Conservation (phyloP, 371 early-diverging fungal species). For the Coemansia sp. region DNA sequence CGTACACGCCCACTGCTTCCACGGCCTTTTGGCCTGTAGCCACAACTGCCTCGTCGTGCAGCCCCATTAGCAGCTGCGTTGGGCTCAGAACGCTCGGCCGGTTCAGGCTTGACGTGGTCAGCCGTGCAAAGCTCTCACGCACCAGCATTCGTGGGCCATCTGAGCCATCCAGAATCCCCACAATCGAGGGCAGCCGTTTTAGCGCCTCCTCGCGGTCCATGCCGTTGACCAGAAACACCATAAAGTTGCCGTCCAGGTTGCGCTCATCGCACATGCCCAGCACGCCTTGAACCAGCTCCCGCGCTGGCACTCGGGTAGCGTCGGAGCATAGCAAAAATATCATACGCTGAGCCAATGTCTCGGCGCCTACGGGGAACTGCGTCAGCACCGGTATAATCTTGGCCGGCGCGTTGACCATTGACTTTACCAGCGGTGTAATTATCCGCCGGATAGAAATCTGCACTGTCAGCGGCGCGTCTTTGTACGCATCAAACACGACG, state of each 20-base stretch:
- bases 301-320: conserved; percentile 56
- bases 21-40: background rate
- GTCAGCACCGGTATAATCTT: conserved; percentile 64
- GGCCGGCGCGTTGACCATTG: conserved; percentile 64
- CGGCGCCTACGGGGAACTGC: conserved; percentile 73
- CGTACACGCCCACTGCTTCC: conserved; percentile 23
- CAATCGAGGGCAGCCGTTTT: conserved; percentile 60
- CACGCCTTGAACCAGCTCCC: conserved; percentile 65
- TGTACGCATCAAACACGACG: conserved; percentile 59
- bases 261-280: conserved; percentile 57
- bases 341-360: conserved; percentile 70
- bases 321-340: conserved; percentile 62
- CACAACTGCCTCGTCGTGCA: conserved; percentile 15
- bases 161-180: conserved; percentile 65
- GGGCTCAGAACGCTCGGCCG: conserved; percentile 45
- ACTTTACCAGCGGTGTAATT: conserved; percentile 73
- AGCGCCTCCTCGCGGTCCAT: conserved; percentile 65
- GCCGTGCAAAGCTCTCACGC: conserved; percentile 49
- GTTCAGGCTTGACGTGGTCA: conserved; percentile 29
- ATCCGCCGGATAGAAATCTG: conserved; percentile 64
- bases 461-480: conserved; percentile 54
- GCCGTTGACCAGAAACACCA: conserved; percentile 67
- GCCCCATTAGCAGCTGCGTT: conserved; percentile 38
- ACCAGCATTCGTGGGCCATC: conserved; percentile 61
- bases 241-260: conserved; percentile 65